phyloP scores from a whole-genome alignment of 2,329 filamentous ascomycete genomes.

The Beauveria sp. region DNA sequence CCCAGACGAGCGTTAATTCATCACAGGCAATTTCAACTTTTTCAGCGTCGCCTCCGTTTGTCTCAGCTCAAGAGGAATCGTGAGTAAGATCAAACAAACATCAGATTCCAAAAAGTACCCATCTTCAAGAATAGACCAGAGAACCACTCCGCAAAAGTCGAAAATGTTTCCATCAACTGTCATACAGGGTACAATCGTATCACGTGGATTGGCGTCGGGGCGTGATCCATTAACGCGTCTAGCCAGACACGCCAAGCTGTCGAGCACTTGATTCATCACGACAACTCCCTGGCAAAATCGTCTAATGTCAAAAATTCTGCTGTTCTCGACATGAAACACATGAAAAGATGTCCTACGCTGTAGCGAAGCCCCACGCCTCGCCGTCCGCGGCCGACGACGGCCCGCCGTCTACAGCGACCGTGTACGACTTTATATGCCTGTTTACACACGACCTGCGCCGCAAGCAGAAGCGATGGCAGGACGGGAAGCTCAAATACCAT shows the following conservation, averaged over 20 bases:
- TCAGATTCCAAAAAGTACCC: too few relatives aligned
- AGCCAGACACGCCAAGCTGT: background rate
- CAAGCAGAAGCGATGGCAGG: slow-evolving; percentile 90
- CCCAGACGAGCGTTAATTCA: too few relatives aligned
- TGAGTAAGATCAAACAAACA: too few relatives aligned
- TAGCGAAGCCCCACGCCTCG: slow-evolving; percentile 9
- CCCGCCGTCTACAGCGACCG: slow-evolving; percentile 55
- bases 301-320: background rate
- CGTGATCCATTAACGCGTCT: slow-evolving; percentile 11
- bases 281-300: slow-evolving; percentile 14
- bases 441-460: slow-evolving; percentile 79
- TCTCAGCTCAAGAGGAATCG: too few relatives aligned
- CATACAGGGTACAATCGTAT: background rate
- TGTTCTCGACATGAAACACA: background rate
- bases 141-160: too few relatives aligned
- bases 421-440: slow-evolving; percentile 77
- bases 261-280: background rate
- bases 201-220: slow-evolving; percentile 12
- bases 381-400: background rate
- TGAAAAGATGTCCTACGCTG: slow-evolving; percentile 10
- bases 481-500: slow-evolving; percentile 81
- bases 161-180: too few relatives aligned
- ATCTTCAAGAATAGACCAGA: too few relatives aligned
- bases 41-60: too few relatives aligned
- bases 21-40: too few relatives aligned